Percentiles rank a stretch among this genome's conserved stretches.
phyloP scores from a whole-genome alignment of 1,284 basidiomycete genomes.

The Puccinia horiana region DNA sequence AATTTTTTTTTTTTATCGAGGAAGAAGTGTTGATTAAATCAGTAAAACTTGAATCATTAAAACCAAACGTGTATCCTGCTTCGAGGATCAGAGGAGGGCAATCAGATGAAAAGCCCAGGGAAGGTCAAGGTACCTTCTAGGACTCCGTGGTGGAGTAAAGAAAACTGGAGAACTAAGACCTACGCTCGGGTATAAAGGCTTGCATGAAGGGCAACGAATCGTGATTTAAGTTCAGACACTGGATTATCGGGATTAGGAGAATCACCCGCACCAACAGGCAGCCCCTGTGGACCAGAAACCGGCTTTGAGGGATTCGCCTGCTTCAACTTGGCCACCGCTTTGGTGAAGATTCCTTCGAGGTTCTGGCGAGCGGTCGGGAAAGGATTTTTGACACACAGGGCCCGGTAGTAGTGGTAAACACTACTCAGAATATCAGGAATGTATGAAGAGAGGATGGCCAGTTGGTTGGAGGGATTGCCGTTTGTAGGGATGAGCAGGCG shows the following conservation, averaged over 20 bases:
- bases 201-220: constrained; percentile 29
- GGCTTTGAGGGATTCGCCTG: constrained; percentile 50
- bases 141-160: not conserved
- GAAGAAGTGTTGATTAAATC: constrained; percentile 60
- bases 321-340: constrained; percentile 65
- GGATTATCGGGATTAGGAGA: constrained; percentile 51
- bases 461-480: constrained; percentile 86
- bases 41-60: not conserved
- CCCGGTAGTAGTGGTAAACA: constrained; percentile 84
- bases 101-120: not conserved
- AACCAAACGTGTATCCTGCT: not conserved
- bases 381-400: constrained; percentile 79
- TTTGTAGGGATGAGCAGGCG: constrained; percentile 73
- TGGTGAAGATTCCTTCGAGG: constrained; percentile 70
- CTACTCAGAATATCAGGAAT: constrained; percentile 77
- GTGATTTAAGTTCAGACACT: constrained; percentile 46
- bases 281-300: constrained; percentile 60
- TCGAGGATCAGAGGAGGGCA: constrained; percentile 53
- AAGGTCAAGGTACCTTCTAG: constrained; percentile 4
- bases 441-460: constrained; percentile 87
- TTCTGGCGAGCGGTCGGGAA: constrained; percentile 88
- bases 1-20: constrained; percentile 58
- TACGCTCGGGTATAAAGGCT: constrained; percentile 34
- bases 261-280: constrained; percentile 53
- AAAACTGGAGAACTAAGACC: constrained; percentile 55